Evolutionary conservation across 2,329 filamentous ascomycete genomes (phyloP).

Genomic region (Colletotrichum sp.): DNA sequence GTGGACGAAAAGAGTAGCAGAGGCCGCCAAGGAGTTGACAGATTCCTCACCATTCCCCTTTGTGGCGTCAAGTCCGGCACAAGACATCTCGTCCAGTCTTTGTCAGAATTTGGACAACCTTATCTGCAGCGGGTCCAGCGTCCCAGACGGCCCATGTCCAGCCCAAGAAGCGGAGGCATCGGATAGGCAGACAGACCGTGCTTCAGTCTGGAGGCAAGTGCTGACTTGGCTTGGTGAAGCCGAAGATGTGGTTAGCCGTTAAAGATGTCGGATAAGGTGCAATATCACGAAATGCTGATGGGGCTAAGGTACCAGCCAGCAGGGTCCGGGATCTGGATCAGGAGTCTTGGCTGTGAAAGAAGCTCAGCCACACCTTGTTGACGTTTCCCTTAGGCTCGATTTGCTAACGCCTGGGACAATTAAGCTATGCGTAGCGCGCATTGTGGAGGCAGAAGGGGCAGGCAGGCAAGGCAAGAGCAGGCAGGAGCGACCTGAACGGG

Average conservation of each 20-base stretch:
- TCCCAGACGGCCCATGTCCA: not conserved
- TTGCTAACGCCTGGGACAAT: not conserved
- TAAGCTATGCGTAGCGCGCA: not conserved
- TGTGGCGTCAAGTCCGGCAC: not conserved
- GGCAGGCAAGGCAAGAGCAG: not conserved
- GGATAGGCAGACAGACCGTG: not conserved
- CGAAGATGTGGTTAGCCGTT: not conserved
- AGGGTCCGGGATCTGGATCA: not conserved
- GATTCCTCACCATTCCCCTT: not conserved
- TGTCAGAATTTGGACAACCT: constrained; percentile 5
- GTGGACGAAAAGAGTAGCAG: not conserved
- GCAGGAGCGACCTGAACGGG: not conserved
- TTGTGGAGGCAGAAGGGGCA: not conserved
- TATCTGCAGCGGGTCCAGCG: constrained; percentile 3
- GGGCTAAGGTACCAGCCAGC: not conserved
- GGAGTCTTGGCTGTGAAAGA: not conserved
- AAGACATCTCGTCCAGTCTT: constrained; percentile 1
- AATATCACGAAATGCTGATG: not conserved
- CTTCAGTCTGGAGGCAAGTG: not conserved
- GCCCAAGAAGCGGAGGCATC: not conserved
- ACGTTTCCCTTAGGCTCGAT: not conserved
- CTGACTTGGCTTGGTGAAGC: not conserved
- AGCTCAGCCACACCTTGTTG: constrained; percentile 9
- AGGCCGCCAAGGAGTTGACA: not conserved
- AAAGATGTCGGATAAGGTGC: not conserved